phyloP scores from a whole-genome alignment of 2,329 filamentous ascomycete genomes.

The Chalaropsis ovoidea region DNA sequence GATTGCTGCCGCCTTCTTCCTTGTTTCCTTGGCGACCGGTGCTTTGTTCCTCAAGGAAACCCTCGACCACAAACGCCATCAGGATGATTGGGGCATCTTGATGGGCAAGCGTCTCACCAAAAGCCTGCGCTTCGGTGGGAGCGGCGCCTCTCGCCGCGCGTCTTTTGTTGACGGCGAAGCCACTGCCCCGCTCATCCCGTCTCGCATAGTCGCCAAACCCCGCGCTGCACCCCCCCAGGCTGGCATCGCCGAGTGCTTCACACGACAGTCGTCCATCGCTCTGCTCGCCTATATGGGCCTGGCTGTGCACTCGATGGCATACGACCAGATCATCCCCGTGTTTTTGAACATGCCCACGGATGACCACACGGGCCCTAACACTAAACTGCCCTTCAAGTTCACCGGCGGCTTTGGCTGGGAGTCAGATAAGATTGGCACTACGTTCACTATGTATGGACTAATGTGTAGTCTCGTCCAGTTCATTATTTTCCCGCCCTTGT shows the following conservation, averaged over 20 bases:
- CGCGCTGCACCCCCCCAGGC: constrained; percentile 27
- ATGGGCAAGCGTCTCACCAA: constrained; percentile 57
- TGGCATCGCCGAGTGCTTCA: constrained; percentile 56
- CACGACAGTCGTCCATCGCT: constrained; percentile 62
- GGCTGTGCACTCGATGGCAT: constrained; percentile 71
- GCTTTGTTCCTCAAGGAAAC: constrained; percentile 81
- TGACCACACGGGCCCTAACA: constrained; percentile 45
- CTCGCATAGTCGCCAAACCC: constrained; percentile 28
- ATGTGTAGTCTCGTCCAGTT: constrained; percentile 77
- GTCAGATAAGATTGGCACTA: constrained; percentile 66
- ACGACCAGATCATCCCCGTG: constrained; percentile 78
- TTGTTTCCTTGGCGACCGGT: constrained; percentile 63
- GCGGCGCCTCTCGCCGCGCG: constrained; percentile 33
- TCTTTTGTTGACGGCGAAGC: constrained; percentile 49
- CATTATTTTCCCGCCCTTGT: constrained; percentile 67
- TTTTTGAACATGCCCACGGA: constrained; percentile 66
- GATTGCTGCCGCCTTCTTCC: constrained; percentile 63
- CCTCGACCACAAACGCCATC: constrained; percentile 56
- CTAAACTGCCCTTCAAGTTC: constrained; percentile 68
- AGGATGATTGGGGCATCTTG: constrained; percentile 63
- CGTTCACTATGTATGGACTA: constrained; percentile 76
- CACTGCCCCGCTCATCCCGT: constrained; percentile 45
- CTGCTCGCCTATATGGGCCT: constrained; percentile 70
- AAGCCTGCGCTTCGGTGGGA: constrained; percentile 31
- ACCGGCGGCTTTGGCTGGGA: constrained; percentile 66